Evolutionary conservation across 768 basidiomycete species (phyloP).

Genomic region (Neoboletus magnificus): DNA sequence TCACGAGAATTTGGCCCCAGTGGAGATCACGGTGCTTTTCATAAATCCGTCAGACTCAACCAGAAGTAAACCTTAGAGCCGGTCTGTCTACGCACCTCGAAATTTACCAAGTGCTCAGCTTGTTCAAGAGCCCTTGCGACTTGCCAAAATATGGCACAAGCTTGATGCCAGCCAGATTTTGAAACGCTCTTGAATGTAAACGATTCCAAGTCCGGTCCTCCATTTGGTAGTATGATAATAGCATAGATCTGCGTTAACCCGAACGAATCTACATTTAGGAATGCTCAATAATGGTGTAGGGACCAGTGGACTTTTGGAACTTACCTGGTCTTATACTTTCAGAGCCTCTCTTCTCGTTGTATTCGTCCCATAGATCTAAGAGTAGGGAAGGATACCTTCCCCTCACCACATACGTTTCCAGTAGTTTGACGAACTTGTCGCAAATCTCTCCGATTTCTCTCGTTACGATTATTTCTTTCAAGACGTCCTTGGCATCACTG

Average conservation of each 20-base stretch:
- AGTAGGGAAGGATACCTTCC: constrained; percentile 81
- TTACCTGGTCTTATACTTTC: constrained; percentile 84
- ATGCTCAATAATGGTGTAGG: constrained; percentile 5
- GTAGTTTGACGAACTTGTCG: constrained; percentile 73
- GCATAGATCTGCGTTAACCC: constrained; percentile 76
- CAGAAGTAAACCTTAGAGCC: background rate
- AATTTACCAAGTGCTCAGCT: constrained; percentile 77
- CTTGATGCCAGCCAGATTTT: constrained; percentile 79
- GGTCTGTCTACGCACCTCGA: constrained; percentile 64
- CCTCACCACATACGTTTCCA: constrained; percentile 81
- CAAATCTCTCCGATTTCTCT: constrained; percentile 73
- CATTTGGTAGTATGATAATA: constrained; percentile 87
- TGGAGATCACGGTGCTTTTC: constrained; percentile 98
- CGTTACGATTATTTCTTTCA: constrained; percentile 79
- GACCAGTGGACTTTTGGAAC: constrained; percentile 12
- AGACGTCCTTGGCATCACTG: constrained; percentile 69
- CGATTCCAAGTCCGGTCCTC: constrained; percentile 86
- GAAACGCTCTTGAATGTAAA: constrained; percentile 60
- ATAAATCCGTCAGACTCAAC: background rate
- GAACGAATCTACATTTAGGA: constrained; percentile 58
- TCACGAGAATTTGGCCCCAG: constrained; percentile 93
- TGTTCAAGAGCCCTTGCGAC: constrained; percentile 70
- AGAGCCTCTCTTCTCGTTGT: constrained; percentile 67
- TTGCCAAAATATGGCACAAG: constrained; percentile 89
- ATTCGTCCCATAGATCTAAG: constrained; percentile 85